Base-by-base conservation (phyloP, 169 alveolate genomes). In the Plasmodium gallinaceum region DNA sequence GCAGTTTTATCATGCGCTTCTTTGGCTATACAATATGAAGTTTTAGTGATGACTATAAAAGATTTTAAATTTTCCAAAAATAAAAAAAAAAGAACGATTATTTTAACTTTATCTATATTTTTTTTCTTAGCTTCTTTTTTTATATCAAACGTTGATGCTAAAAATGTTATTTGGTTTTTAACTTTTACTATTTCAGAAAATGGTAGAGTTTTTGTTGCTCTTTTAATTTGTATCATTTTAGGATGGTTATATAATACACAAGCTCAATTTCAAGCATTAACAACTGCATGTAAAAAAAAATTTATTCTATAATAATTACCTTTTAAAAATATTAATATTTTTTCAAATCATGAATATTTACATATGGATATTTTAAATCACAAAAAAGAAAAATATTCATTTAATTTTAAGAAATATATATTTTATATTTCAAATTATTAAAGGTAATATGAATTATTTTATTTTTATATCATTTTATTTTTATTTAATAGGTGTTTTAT, bases 21-120 rank as follows among this genome's bases (percentile, higher is more conserved):
- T 22, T 74, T 93, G 37, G 93, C 96, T 18, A 92, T 93, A 14
- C 96, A 93, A 61, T 80, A 92, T 43, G 96, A 93, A 87, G 96
- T 93, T 39, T 69, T 90, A 22, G 88, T 93, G 3, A 80, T 74
- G 46, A 87, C 93, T 32, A 48, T 93, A 24, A 65, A 80, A 70
- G 85, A 87, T 37, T 65, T 93, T 57, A 62, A 92, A 16, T 64
- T 73, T 32, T 37, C 48, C 26, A 85, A 32, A 42, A 61, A 87
- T 26, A 32, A 85, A 22, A 52, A 48, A 16, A 80, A 88, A 48
- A 43, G 75, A 24, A 87, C 86, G 48, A 65, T 92, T 37, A 58
- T 88, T 37, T 42, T 88, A 5, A 52, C 58, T 9, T 52, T 93
- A 16, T 65, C 89, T 45, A 7, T 91, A 12, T 22, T 85, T 24